Conservation (phyloP, 140 eudicot species). For the Anethum foeniculum region DNA sequence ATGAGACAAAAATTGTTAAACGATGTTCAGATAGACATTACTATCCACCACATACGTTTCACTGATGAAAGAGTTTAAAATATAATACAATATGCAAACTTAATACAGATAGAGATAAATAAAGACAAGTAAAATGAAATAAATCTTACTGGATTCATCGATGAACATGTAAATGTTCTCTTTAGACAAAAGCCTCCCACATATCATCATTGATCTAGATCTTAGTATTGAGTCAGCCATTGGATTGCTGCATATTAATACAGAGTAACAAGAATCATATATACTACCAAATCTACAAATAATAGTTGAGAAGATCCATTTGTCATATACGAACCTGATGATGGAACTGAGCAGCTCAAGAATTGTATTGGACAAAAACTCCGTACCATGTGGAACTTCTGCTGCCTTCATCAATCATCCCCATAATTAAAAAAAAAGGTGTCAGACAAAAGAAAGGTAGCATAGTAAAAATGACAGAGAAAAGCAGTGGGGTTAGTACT, state of each 20-base stretch:
- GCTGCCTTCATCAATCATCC: constrained; percentile 47
- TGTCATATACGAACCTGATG: constrained; percentile 46
- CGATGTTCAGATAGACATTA: neutral
- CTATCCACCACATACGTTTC: neutral
- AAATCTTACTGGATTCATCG: constrained; percentile 53
- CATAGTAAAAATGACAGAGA: neutral
- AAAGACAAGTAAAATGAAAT: neutral
- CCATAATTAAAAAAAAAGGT: constrained; percentile 10
- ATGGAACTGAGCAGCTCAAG: constrained; percentile 61
- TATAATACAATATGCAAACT: neutral
- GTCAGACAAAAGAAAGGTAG: constrained; percentile 2
- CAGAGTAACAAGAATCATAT: neutral
- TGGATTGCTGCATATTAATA: constrained; percentile 37
- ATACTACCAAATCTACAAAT: neutral
- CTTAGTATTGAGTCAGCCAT: constrained; percentile 72
- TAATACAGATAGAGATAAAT: neutral
- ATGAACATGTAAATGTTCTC: constrained; percentile 49
- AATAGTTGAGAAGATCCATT: neutral
- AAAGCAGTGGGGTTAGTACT: neutral
- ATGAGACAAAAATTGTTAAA: neutral
- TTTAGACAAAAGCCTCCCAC: constrained; percentile 78
- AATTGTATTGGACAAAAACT: constrained; percentile 53
- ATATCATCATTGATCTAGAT: constrained; percentile 92
- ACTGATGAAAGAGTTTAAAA: neutral
- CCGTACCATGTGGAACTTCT: constrained; percentile 66